phyloP scores from a whole-genome alignment of 2,329 filamentous ascomycete species.

The Pseudogymnoascus sp. region DNA sequence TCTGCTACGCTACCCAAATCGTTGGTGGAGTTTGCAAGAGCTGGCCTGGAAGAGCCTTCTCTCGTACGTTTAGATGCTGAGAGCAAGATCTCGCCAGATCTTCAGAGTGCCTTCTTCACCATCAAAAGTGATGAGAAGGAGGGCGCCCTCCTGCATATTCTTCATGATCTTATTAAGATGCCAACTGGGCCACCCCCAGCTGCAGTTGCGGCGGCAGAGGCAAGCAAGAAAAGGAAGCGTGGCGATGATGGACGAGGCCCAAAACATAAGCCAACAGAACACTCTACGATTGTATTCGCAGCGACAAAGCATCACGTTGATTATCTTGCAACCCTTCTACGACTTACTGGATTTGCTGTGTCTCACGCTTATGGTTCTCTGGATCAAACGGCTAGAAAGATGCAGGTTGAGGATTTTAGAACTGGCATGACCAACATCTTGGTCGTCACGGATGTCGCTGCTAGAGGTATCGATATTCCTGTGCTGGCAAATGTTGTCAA shows the following conservation, averaged over 20 bases:
- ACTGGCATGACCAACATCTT: conserved; percentile 78
- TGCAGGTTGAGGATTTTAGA: conserved; percentile 86
- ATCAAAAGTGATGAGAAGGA: conserved; percentile 93
- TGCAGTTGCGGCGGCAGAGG: conserved; percentile 29
- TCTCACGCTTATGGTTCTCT: conserved; percentile 93
- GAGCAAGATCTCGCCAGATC: conserved; percentile 88
- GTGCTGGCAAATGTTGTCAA: conserved; percentile 96
- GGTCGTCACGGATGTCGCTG: conserved; percentile 93
- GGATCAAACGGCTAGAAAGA: conserved; percentile 86
- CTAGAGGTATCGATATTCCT: conserved; percentile 95
- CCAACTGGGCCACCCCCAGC: conserved; percentile 58
- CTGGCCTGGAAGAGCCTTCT: conserved; percentile 84
- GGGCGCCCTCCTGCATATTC: conserved; percentile 77
- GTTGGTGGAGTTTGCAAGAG: conserved; percentile 89
- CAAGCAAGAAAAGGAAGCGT: conserved; percentile 66
- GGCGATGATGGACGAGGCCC: conserved; percentile 42
- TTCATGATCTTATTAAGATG: conserved; percentile 89
- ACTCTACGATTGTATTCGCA: conserved; percentile 91
- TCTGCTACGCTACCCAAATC: conserved; percentile 92
- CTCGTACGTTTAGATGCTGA: conserved; percentile 88
- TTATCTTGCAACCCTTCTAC: conserved; percentile 76
- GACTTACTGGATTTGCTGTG: conserved; percentile 72
- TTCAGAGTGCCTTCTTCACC: conserved; percentile 92
- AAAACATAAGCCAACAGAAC: conserved; percentile 67
- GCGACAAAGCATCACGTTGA: conserved; percentile 98